Base-by-base conservation (phyloP, 78 protist species). In the Dictyostelium purpureum region DNA sequence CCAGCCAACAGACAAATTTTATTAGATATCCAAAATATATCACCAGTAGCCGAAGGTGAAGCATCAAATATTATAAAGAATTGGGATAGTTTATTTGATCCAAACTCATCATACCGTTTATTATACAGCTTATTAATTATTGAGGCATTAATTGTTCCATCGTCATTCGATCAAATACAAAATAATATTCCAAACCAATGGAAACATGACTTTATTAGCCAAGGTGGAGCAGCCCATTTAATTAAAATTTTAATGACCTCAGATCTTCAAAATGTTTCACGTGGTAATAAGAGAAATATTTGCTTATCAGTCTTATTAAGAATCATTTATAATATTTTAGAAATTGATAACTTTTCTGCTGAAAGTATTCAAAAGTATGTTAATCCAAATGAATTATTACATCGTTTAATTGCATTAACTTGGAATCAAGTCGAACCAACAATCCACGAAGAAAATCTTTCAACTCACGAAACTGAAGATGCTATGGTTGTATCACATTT, bases 11-110 rank as follows among this genome's bases (percentile, higher is more conserved):
- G 26, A 47, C 66, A 78, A 35, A 83, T 79, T 18, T 49, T 70
- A 12, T 19, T 26, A 24, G 38, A 61, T 61, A 16, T 33, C 28
- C 18, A 33, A 35, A 31, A 35, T 21, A 24, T 24, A 63, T 16
- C 10, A 65, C 7, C 49, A 67, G 6, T 38, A 67, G 5, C 74
- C n/a, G n/a, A n/a, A n/a, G n/a, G n/a, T n/a, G n/a, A n/a, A 66
- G 0, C 47, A 66, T 4, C 75, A 38, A 67, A 51, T 3, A 2
- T 3, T 4, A 5, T 74, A 43, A 52, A 42, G 0, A 51, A 79
- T 42, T 93, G 96, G 96, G 51, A 69, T 16, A 18, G 24, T 18
- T n/a, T 93, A 18, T 47, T 93, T 4, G 90, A 93, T 81, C 74
- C 67, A 65, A 28, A 42, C 6, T 75, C 88, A 24, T 54, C 77